Conservation (phyloP, 1,284 basidiomycete genomes). For the Apiotrichum gracile region DNA sequence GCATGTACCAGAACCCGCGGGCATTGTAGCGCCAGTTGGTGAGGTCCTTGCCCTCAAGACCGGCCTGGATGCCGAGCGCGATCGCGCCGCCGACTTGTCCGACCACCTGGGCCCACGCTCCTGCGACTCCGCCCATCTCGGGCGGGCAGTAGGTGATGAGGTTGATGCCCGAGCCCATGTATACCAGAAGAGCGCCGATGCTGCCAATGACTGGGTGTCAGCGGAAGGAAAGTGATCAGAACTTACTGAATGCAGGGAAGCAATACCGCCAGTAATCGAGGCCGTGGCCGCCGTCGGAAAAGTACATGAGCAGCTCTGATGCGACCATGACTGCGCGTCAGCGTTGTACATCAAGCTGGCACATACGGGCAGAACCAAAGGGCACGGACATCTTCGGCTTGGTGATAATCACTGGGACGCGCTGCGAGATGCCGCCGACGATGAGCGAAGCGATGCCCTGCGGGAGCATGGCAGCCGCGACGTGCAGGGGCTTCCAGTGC, state of each 20-base stretch:
- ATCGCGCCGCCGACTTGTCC: conserved; percentile 33
- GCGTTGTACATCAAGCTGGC: neutral
- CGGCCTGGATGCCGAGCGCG: conserved; percentile 39
- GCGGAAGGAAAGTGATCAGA: too few relatives aligned
- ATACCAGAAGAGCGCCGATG: conserved; percentile 23
- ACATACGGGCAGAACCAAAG: conserved; percentile 2
- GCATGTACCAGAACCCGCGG: conserved; percentile 32
- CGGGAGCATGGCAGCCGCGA: conserved; percentile 35
- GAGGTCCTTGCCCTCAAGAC: conserved; percentile 28
- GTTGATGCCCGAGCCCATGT: conserved; percentile 28
- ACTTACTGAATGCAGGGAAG: conserved; percentile 38
- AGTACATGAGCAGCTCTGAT: conserved; percentile 28
- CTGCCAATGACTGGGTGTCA: conserved; percentile 20
- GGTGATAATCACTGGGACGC: conserved; percentile 28
- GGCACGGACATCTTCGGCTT: conserved; percentile 25
- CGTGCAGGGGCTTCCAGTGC: conserved; percentile 25
- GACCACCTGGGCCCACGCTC: conserved; percentile 38
- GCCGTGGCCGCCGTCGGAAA: conserved; percentile 34
- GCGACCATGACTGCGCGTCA: conserved; percentile 24
- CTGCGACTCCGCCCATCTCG: conserved; percentile 42
- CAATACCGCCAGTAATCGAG: conserved; percentile 40
- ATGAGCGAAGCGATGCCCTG: conserved; percentile 34
- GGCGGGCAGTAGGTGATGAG: conserved; percentile 31
- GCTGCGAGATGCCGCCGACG: conserved; percentile 25
- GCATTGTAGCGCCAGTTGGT: conserved; percentile 29